Evolutionary conservation across 805 yeast species (phyloP).

Genomic region (Komagataella ulmi): DNA sequence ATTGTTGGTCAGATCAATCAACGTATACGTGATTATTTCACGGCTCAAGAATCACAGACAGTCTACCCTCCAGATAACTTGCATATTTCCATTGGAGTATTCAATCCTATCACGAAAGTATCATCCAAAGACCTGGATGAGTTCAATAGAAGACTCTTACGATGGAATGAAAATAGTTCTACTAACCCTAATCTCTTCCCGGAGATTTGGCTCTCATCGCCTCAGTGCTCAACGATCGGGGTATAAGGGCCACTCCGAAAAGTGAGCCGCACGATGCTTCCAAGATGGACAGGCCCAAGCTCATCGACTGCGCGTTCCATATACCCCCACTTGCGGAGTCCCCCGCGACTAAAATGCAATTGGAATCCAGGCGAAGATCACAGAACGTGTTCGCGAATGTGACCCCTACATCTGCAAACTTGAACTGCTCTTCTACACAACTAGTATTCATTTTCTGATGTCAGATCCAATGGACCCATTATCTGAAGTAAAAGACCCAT

Average conservation of each 20-base stretch:
- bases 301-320: neutral
- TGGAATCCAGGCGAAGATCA: neutral
- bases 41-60: neutral
- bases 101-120: neutral
- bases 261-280: neutral
- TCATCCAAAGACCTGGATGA: neutral
- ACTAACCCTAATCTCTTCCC: neutral
- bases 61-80: neutral
- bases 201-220: neutral
- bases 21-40: neutral
- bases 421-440: neutral
- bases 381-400: neutral
- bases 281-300: neutral
- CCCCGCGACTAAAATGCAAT: neutral
- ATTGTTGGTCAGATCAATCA: neutral
- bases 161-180: neutral
- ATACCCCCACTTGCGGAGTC: neutral
- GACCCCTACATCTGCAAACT: neutral
- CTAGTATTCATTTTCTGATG: neutral
- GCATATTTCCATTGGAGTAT: neutral
- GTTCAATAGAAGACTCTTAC: neutral
- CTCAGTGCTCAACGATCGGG: neutral
- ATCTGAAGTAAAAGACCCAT: slow-evolving; percentile 11
- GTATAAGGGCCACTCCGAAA: neutral
- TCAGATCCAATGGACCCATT: neutral